These are phyloP conservation scores for Pseudomonodictys pantanalensis DNA, from an alignment of 495 filamentous ascomycete species.

Conservation along the genomic window DNA sequence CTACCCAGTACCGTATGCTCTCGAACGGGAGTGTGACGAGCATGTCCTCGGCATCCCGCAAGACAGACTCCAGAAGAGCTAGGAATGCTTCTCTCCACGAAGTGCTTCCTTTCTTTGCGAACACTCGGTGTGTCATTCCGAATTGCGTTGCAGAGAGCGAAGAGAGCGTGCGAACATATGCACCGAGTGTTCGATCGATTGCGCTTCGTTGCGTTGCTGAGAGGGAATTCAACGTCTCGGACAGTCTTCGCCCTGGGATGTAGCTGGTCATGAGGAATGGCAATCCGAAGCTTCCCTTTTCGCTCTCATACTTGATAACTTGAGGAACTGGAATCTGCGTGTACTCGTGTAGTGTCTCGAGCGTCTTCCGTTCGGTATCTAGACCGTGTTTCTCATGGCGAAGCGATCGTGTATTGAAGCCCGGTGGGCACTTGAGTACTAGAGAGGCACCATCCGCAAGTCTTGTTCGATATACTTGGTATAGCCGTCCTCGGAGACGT, in stretches of 20 bases:
- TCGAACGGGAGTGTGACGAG: conserved; percentile 65
- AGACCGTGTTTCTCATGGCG: conserved; percentile 57
- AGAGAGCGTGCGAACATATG: conserved; percentile 35
- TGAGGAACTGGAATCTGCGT: conserved; percentile 50
- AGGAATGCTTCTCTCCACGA: conserved; percentile 64
- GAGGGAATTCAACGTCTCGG: conserved; percentile 44
- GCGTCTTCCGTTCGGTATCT: conserved; percentile 54
- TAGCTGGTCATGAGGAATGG: conserved; percentile 52
- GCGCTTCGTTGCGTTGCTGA: conserved; percentile 41
- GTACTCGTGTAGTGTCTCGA: conserved; percentile 50
- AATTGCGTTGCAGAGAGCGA: conserved; percentile 40
- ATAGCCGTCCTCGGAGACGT: conserved; percentile 49
- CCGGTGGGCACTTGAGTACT: conserved; percentile 55
- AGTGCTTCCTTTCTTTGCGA: conserved; percentile 46
- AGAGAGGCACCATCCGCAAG: conserved; percentile 55
- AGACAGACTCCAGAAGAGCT: conserved; percentile 56
- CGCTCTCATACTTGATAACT: conserved; percentile 51
- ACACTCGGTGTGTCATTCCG: conserved; percentile 51
- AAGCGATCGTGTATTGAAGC: conserved; percentile 50
- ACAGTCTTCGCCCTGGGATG: conserved; percentile 47
- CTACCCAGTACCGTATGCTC: conserved; percentile 55
- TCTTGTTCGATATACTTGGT: conserved; percentile 52
- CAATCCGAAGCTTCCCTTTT: conserved; percentile 43
- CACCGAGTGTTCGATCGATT: conserved; percentile 49
- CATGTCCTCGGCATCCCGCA: conserved; percentile 70